Conservation (phyloP, 108 stramenopile species). For the Nannochloropsis gaditana region DNA sequence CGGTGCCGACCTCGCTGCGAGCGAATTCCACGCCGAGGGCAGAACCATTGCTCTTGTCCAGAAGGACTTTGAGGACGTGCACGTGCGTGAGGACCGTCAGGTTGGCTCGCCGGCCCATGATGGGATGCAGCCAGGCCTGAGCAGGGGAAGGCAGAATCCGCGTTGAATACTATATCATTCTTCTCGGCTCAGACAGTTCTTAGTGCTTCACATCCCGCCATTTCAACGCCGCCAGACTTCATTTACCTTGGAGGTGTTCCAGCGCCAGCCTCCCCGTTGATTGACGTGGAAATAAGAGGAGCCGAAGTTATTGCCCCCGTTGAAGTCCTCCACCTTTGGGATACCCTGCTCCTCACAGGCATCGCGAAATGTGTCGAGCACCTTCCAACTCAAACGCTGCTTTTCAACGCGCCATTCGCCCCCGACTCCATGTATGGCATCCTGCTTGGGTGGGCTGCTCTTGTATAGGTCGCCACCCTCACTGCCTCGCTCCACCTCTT, state of each 20-base stretch:
- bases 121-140: constrained; percentile 21
- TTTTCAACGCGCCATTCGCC: constrained; percentile 18
- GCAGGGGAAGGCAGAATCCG: not conserved
- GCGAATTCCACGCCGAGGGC: not conserved
- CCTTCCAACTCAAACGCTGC: constrained; percentile 8
- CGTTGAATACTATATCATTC: no score
- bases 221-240: no score
- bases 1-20: not conserved
- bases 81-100: not conserved
- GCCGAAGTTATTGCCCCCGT: constrained; percentile 3
- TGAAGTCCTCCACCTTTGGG: constrained; percentile 37
- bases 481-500: not conserved
- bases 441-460: not conserved
- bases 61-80: constrained; percentile 11
- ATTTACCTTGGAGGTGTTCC: not conserved
- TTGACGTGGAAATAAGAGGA: not conserved
- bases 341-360: constrained; percentile 32
- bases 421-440: not conserved
- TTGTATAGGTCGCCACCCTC: not conserved
- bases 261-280: not conserved
- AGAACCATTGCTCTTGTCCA: not conserved
- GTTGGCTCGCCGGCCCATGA: not conserved
- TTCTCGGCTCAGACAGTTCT: no score
- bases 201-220: no score
- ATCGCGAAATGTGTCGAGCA: constrained; percentile 26